phyloP scores from a whole-genome alignment of 2,329 filamentous ascomycete genomes.

The Penicillium sp. region DNA sequence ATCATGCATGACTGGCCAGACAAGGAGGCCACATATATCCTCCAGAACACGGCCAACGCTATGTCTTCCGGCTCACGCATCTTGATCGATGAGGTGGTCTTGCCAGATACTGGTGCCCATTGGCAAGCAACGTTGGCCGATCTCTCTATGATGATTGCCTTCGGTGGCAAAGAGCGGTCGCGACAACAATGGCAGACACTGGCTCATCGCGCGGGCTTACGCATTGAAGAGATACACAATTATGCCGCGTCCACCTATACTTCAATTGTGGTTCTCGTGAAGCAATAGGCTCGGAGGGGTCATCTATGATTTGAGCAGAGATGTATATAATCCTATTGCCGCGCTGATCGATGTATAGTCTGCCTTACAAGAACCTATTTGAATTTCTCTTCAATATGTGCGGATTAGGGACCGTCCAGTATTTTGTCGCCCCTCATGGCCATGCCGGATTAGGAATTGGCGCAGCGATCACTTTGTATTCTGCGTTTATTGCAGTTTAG shows the following conservation, averaged over 20 bases:
- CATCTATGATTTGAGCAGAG: too few species aligned
- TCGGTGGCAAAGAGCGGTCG: conserved; percentile 19
- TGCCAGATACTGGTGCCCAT: conserved; percentile 32
- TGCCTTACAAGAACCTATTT: neutral
- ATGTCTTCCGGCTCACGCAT: conserved; percentile 34
- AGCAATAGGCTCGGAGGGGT: conserved; percentile 7
- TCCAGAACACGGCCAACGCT: conserved; percentile 29
- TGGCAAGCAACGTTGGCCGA: conserved; percentile 21
- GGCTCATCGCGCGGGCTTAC: conserved; percentile 13
- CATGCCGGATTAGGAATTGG: too few species aligned
- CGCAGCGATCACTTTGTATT: too few species aligned
- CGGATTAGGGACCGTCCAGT: neutral
- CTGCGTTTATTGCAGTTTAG: too few species aligned
- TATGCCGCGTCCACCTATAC: conserved; percentile 19
- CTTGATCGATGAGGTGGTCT: conserved; percentile 46
- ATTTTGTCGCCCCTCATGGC: too few species aligned
- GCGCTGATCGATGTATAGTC: too few species aligned
- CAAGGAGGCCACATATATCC: conserved; percentile 27
- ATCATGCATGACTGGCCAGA: conserved; percentile 33
- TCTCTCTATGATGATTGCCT: conserved; percentile 20
- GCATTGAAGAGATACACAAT: conserved; percentile 18
- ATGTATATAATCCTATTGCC: too few species aligned
- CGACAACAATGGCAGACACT: conserved; percentile 15
- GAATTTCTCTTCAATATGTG: neutral
- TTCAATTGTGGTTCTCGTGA: conserved; percentile 14